Conservation (phyloP, 2,329 filamentous ascomycete genomes). For the Aspergillus fumigatiaffinis region DNA sequence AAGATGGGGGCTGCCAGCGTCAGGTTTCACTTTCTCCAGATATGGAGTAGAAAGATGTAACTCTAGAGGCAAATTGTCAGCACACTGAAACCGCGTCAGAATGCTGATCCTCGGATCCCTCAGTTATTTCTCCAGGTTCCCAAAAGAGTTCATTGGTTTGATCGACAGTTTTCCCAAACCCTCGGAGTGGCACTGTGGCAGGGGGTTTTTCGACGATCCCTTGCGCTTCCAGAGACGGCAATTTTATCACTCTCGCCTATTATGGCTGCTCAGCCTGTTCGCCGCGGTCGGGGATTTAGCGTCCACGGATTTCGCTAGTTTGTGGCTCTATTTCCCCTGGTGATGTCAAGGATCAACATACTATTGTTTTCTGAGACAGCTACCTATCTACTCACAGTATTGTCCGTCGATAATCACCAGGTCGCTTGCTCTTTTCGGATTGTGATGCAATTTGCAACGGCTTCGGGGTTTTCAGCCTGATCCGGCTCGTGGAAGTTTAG, state of each 20-base stretch:
- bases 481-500: neutral
- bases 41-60: slow-evolving; percentile 2
- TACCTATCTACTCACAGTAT: slow-evolving; percentile 5
- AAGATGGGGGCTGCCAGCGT: neutral
- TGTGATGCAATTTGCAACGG: too few species aligned
- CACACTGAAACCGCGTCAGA: slow-evolving; percentile 14
- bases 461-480: neutral
- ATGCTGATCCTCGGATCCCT: slow-evolving; percentile 14
- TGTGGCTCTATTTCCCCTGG: neutral
- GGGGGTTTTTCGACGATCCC: slow-evolving; percentile 11
- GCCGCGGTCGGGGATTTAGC: neutral
- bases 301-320: neutral
- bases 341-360: slow-evolving; percentile 17
- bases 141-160: slow-evolving; percentile 6
- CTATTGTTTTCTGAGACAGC: slow-evolving; percentile 18
- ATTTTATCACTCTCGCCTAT: neutral
- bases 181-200: neutral
- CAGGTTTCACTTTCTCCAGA: neutral
- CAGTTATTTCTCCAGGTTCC: slow-evolving; percentile 10
- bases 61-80: slow-evolving; percentile 10
- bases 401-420: too few species aligned
- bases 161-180: slow-evolving; percentile 6
- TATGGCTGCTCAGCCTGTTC: neutral
- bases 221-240: slow-evolving; percentile 6
- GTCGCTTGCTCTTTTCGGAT: slow-evolving; percentile 3